Evolutionary conservation across 441 rosid species (phyloP).

Genomic region (Eruca vesicaria): DNA sequence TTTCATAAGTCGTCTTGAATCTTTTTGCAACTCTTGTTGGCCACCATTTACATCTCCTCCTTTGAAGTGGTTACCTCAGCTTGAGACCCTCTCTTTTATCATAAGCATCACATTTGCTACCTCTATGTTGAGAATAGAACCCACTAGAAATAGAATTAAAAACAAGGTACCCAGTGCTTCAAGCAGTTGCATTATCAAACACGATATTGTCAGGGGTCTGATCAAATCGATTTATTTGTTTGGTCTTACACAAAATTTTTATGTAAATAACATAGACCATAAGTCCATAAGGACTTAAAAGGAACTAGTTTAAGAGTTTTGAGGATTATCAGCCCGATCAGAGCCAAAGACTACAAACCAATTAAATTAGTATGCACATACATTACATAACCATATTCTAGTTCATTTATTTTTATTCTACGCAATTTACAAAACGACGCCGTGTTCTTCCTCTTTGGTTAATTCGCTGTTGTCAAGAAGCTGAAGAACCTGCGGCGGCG

Average conservation of each 20-base stretch:
- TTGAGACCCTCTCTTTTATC: no score
- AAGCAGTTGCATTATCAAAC: no score
- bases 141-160: no score
- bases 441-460: neutral
- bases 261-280: slow-evolving; percentile 10
- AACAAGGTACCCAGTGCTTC: no score
- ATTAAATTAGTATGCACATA: neutral
- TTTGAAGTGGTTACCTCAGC: no score
- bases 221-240: neutral
- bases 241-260: neutral
- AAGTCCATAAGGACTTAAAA: neutral
- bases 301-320: neutral
- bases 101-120: no score
- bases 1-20: slow-evolving; percentile 66
- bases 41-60: slow-evolving; percentile 40
- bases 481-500: slow-evolving; percentile 17
- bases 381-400: neutral
- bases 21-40: slow-evolving; percentile 55
- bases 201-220: neutral
- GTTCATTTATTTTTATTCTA: neutral
- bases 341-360: neutral
- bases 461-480: neutral
- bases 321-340: slow-evolving; percentile 2
- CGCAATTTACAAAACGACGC: neutral
- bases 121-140: no score